Evolutionary conservation across 805 yeast genomes (phyloP).

Genomic region (Lachancea cidri): DNA sequence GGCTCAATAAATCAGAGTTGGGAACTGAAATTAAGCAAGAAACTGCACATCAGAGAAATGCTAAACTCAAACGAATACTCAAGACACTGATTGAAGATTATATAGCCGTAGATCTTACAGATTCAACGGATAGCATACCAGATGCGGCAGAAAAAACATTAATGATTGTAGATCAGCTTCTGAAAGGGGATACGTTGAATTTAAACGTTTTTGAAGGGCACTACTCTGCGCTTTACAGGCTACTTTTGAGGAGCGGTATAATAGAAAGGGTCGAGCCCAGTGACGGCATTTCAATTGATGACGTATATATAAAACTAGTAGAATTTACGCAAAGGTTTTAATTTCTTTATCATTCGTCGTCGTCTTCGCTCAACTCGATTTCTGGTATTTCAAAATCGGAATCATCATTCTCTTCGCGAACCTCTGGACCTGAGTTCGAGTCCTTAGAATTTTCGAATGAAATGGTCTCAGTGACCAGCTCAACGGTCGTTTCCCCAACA

Average conservation of each 20-base stretch:
- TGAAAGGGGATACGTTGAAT: constrained; percentile 9
- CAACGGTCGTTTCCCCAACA: too few species aligned
- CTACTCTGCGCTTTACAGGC: constrained; percentile 13
- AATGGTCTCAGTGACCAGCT: neutral
- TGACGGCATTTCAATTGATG: neutral
- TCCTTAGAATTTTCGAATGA: neutral
- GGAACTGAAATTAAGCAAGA: too few species aligned
- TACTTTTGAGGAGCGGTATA: constrained; percentile 15
- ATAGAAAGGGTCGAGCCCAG: constrained; percentile 3
- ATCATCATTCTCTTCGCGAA: constrained; percentile 21
- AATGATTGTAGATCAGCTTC: neutral
- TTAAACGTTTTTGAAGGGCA: constrained; percentile 12
- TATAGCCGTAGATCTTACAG: constrained; percentile 16
- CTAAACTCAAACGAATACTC: constrained; percentile 10
- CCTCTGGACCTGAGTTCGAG: constrained; percentile 12
- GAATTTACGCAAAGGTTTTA: constrained; percentile 14
- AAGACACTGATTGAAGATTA: constrained; percentile 12
- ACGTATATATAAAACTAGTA: constrained; percentile 12
- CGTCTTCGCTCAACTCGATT: constrained; percentile 20
- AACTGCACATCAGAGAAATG: constrained; percentile 4
- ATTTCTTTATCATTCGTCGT: constrained; percentile 8
- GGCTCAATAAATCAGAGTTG: too few species aligned
- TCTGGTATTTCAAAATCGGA: constrained; percentile 33
- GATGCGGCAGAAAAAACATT: neutral
- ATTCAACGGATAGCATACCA: neutral